Evolutionary conservation across 1,139 yeast genomes (phyloP).

Genomic region (Lodderomyces margitis): DNA sequence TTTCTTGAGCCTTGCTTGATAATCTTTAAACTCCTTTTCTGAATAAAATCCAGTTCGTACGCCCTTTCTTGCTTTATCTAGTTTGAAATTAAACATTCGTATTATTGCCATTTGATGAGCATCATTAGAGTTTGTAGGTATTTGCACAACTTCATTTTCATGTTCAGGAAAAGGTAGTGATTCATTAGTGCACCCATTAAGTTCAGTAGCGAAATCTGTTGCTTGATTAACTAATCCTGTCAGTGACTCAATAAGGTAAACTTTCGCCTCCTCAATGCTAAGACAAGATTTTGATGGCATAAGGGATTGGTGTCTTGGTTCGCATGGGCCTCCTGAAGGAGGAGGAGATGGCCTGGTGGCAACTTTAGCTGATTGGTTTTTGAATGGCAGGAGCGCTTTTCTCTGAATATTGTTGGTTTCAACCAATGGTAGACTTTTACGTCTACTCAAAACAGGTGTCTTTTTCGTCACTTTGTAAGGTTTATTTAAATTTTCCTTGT

Average conservation of each 20-base stretch:
- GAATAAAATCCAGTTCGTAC: conserved; percentile 30
- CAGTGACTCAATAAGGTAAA: conserved; percentile 64
- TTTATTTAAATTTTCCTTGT: conserved; percentile 33
- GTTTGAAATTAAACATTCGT: conserved; percentile 37
- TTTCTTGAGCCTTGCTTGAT: conserved; percentile 8
- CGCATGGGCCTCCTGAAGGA: conserved; percentile 30
- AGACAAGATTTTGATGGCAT: conserved; percentile 10
- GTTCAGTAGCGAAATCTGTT: conserved; percentile 72
- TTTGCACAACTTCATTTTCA: conserved; percentile 59
- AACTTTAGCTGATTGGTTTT: neutral
- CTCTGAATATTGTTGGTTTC: conserved; percentile 12
- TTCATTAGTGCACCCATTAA: conserved; percentile 60
- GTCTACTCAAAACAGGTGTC: conserved; percentile 19
- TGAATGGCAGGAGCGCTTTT: conserved; percentile 9
- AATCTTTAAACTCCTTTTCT: conserved; percentile 28
- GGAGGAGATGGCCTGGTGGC: conserved; percentile 8
- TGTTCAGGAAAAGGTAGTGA: conserved; percentile 65
- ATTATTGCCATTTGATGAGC: conserved; percentile 55
- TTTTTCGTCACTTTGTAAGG: conserved; percentile 8
- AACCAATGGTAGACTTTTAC: conserved; percentile 21
- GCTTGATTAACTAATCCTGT: conserved; percentile 69
- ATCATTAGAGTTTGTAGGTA: conserved; percentile 54
- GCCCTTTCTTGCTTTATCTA: conserved; percentile 9
- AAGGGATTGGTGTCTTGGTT: conserved; percentile 34
- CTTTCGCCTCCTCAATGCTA: conserved; percentile 16